Percentiles rank a stretch among this genome's conserved stretches.
phyloP scores from a whole-genome alignment of 192 early-diverging fungal genomes.

The Rhizophagus clarus region DNA sequence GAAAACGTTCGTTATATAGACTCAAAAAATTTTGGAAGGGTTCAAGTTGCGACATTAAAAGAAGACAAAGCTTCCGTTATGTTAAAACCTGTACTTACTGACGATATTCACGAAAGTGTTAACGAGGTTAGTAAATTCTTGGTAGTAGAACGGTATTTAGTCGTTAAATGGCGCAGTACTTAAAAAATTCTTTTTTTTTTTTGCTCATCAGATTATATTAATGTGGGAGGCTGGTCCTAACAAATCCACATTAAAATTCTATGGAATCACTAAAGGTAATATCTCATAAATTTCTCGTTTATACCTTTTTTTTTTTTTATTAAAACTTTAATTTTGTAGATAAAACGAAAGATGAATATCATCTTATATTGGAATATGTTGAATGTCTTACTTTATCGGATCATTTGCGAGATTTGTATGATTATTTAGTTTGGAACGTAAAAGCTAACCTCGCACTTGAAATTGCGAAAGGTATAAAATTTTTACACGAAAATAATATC shows the following conservation, averaged over 20 bases:
- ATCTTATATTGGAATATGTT: neutral
- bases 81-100: neutral
- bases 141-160: no score
- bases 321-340: neutral
- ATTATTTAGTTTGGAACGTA: neutral
- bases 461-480: neutral
- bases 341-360: neutral
- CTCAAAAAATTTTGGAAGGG: neutral
- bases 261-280: neutral
- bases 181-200: neutral
- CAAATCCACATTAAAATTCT: neutral
- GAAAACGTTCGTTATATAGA: neutral
- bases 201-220: neutral
- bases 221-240: neutral
- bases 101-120: neutral
- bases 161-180: neutral
- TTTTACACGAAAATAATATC: neutral
- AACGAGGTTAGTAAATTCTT: neutral
- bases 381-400: neutral
- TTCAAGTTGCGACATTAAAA: neutral
- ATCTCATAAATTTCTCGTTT: neutral
- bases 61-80: neutral
- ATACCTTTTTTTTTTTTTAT: neutral
- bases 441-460: neutral
- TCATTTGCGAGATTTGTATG: neutral